phyloP scores from a whole-genome alignment of 345 rosid species.

The Hibiscus trionum region DNA sequence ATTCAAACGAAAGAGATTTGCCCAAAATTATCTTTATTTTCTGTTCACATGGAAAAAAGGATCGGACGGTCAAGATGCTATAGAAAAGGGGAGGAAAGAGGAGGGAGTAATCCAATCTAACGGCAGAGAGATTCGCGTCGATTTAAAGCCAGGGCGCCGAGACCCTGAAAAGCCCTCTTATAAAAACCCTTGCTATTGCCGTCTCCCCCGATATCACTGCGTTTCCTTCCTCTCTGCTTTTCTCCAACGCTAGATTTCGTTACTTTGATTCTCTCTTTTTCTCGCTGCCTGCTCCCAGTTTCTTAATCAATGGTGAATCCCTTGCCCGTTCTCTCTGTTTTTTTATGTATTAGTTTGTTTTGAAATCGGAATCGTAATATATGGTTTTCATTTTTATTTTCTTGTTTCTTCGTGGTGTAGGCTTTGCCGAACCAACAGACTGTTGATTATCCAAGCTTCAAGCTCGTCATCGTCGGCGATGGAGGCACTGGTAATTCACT shows the following conservation, averaged over 20 bases:
- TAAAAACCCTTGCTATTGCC: slow-evolving; percentile 12
- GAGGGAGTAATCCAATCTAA: slow-evolving; percentile 24
- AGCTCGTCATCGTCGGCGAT: slow-evolving; percentile 94
- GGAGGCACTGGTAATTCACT: slow-evolving; percentile 67
- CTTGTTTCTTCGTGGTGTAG: slow-evolving; percentile 20
- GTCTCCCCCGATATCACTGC: neutral
- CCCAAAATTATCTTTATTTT: neutral
- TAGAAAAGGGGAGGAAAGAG: neutral
- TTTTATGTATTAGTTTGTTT: neutral
- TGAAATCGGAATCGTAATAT: neutral
- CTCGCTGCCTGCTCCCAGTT: neutral
- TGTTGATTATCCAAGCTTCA: slow-evolving; percentile 71
- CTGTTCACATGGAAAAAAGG: neutral
- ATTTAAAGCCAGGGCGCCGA: slow-evolving; percentile 24
- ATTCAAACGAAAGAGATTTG: too few relatives aligned
- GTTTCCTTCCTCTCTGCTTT: neutral
- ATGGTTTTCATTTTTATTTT: neutral
- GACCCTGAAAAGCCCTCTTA: neutral
- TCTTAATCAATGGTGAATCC: slow-evolving; percentile 12
- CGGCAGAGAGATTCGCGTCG: slow-evolving; percentile 37
- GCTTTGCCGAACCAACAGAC: slow-evolving; percentile 68
- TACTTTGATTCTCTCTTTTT: neutral
- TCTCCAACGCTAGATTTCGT: neutral
- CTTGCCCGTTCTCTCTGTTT: neutral
- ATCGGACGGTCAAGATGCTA: slow-evolving; percentile 35